Evolutionary conservation across 164 flowering plant species (phyloP).

Genomic region (Nelumbo lutea): DNA sequence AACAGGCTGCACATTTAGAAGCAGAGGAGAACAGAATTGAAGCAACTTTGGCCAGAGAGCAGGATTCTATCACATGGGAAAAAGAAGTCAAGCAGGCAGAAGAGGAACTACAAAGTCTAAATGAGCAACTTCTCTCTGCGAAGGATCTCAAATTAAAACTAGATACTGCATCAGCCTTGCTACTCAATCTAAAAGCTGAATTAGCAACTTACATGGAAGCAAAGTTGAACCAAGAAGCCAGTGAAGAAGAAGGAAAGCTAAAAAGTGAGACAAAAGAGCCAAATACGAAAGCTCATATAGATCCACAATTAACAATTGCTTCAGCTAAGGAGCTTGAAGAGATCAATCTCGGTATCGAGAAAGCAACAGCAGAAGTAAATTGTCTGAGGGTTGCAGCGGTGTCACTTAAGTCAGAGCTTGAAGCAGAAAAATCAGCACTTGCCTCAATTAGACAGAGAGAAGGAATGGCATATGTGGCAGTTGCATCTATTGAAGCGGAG

Average conservation of each 20-base stretch:
- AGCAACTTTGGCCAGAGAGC: constrained; percentile 75
- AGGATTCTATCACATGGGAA: constrained; percentile 65
- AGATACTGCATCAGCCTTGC: constrained; percentile 54
- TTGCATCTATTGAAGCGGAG: constrained; percentile 83
- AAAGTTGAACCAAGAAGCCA: constrained; percentile 39
- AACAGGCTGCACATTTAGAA: constrained; percentile 78
- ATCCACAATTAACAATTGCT: constrained; percentile 47
- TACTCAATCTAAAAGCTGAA: constrained; percentile 60
- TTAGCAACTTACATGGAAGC: constrained; percentile 77
- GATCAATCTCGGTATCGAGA: constrained; percentile 62
- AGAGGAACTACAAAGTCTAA: constrained; percentile 59
- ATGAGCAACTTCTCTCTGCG: constrained; percentile 39
- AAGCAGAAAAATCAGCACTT: constrained; percentile 61
- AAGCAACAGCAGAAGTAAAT: constrained; percentile 60
- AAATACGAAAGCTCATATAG: constrained; percentile 35
- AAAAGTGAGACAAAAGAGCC: constrained; percentile 21
- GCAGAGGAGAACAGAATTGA: constrained; percentile 82
- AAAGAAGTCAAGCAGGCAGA: constrained; percentile 78
- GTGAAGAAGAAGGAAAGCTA: constrained; percentile 14
- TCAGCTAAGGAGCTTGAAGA: constrained; percentile 80
- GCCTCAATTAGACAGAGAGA: constrained; percentile 64
- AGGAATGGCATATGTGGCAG: constrained; percentile 79
- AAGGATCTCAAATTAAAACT: constrained; percentile 64
- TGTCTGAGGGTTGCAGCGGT: constrained; percentile 64
- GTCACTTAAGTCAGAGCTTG: constrained; percentile 62